These are phyloP conservation scores for Aspergillus neotritici DNA, from an alignment of 2,329 filamentous ascomycete species.

Conservation along the genomic window DNA sequence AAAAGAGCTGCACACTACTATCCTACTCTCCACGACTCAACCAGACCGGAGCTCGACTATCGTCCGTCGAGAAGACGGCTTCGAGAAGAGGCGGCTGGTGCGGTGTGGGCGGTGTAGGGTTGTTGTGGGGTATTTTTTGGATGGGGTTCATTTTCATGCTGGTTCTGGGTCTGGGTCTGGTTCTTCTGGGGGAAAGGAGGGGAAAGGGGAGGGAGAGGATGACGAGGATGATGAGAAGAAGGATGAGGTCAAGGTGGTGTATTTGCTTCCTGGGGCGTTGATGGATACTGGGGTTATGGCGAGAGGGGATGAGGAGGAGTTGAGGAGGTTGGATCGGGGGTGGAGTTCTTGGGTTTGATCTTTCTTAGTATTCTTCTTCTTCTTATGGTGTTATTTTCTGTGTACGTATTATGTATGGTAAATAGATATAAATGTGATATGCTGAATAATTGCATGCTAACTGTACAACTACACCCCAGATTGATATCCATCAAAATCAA, in stretches of 20 bases:
- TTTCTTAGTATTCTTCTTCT: no score
- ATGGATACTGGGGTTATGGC: conserved; percentile 53
- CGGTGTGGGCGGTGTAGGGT: conserved; percentile 58
- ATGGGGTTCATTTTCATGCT: conserved; percentile 43
- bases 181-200: not conserved
- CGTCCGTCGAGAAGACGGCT: conserved; percentile 56
- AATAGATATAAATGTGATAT: no score
- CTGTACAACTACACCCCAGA: no score
- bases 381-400: no score
- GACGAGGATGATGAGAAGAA: conserved; percentile 4
- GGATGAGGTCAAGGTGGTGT: conserved; percentile 47
- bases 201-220: conserved; percentile 12
- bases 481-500: no score
- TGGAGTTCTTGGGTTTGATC: conserved; percentile 18
- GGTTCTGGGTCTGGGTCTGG: no score
- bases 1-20: conserved; percentile 39
- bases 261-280: conserved; percentile 56
- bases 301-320: conserved; percentile 26
- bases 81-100: conserved; percentile 59
- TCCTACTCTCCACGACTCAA: conserved; percentile 47
- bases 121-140: conserved; percentile 58
- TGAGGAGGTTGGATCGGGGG: conserved; percentile 27
- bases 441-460: no score
- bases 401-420: no score
- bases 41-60: conserved; percentile 47